phyloP scores from a whole-genome alignment of 2,329 filamentous ascomycete species.

The Paecilomyces niveus region DNA sequence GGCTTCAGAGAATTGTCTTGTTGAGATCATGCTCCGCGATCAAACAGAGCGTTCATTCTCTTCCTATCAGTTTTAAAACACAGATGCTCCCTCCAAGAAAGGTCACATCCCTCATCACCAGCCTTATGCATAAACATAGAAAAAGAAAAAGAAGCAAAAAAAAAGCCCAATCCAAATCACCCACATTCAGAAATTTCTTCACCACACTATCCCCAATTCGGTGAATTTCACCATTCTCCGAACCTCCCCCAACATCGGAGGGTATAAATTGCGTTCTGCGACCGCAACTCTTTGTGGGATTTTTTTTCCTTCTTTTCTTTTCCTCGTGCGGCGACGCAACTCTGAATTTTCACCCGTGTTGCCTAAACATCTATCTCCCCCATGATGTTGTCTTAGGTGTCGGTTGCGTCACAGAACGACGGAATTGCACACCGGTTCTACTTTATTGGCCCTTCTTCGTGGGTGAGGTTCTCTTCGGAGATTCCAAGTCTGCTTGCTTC shows the following conservation, averaged over 20 bases:
- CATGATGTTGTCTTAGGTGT: slow-evolving; percentile 58
- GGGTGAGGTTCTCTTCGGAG: background rate
- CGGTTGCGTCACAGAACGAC: slow-evolving; percentile 71
- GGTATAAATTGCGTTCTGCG: slow-evolving; percentile 16
- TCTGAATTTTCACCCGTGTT: slow-evolving; percentile 66
- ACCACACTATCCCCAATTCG: slow-evolving; percentile 6
- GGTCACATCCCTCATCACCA: slow-evolving; percentile 37
- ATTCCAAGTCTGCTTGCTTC: slow-evolving; percentile 18
- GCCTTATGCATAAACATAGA: slow-evolving; percentile 23
- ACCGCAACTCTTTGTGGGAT: slow-evolving; percentile 7
- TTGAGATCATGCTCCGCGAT: slow-evolving; percentile 32
- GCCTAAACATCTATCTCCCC: slow-evolving; percentile 56
- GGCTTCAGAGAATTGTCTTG: slow-evolving; percentile 37
- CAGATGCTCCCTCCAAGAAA: slow-evolving; percentile 10
- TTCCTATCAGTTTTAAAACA: slow-evolving; percentile 38
- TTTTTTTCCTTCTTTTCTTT: slow-evolving; percentile 48
- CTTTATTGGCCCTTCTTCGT: slow-evolving; percentile 40
- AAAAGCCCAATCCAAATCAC: background rate
- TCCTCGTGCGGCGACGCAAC: slow-evolving; percentile 77
- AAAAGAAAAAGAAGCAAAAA: slow-evolving; percentile 12
- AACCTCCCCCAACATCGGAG: background rate
- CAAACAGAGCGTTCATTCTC: slow-evolving; percentile 35
- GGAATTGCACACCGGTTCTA: slow-evolving; percentile 67
- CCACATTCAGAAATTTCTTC: slow-evolving; percentile 5
- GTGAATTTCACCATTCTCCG: background rate